Conservation (phyloP, 306 rosid species). For the Quercus glauca region DNA sequence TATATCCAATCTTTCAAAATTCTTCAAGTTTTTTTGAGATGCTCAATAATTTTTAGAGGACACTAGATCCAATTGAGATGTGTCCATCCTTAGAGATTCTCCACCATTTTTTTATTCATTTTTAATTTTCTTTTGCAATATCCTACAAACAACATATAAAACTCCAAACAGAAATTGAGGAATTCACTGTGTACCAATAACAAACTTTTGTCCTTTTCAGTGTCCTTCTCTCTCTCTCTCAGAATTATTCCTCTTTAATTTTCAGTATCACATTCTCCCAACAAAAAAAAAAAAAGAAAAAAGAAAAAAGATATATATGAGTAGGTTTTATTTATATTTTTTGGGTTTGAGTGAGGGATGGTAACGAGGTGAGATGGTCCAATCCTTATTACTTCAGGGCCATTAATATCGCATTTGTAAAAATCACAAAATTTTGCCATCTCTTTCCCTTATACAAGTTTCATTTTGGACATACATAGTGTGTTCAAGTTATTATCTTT, state of each 20-base stretch:
- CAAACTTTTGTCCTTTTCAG: not conserved
- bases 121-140: not conserved
- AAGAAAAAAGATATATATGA: too few species aligned
- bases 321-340: too few species aligned
- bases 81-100: not conserved
- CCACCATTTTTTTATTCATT: too few species aligned
- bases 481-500: not conserved
- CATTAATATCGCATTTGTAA: too few species aligned
- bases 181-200: not conserved
- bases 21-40: not conserved
- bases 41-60: not conserved
- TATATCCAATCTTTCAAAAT: not conserved
- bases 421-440: too few species aligned
- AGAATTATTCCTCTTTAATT: too few species aligned
- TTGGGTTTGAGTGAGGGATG: too few species aligned
- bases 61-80: not conserved
- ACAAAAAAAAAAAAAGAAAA: not conserved
- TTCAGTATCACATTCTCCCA: not conserved
- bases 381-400: too few species aligned
- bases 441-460: too few species aligned
- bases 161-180: not conserved
- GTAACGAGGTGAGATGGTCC: too few species aligned
- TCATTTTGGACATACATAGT: not conserved
- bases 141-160: not conserved
- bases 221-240: too few species aligned